These are phyloP conservation scores for Ascochyta viciae-villosae DNA, from an alignment of 2,329 filamentous ascomycete genomes.

Conservation along the genomic window DNA sequence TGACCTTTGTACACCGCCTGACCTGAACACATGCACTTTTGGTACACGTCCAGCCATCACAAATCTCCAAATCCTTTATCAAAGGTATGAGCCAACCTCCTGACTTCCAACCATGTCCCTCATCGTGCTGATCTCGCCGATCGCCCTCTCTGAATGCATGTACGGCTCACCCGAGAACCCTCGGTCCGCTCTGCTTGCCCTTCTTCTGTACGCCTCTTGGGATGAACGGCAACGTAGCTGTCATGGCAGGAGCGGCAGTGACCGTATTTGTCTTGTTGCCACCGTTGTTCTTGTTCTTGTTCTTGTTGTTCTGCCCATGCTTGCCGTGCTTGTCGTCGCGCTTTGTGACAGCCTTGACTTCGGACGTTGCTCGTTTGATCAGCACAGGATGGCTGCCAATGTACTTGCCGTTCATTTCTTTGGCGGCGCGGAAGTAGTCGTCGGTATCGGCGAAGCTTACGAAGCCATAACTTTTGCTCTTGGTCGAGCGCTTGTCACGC, in stretches of 20 bases:
- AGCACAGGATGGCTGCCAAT: slow-evolving; percentile 95
- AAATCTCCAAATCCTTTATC: not conserved
- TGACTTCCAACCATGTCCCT: not conserved
- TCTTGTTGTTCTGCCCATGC: slow-evolving; percentile 47
- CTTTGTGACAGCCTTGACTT: slow-evolving; percentile 79
- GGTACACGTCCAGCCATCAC: not conserved
- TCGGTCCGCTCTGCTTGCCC: slow-evolving; percentile 37
- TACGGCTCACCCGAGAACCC: slow-evolving; percentile 36
- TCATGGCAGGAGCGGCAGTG: slow-evolving; percentile 17
- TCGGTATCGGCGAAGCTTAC: slow-evolving; percentile 95
- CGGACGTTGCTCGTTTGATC: slow-evolving; percentile 86
- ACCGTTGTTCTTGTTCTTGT: slow-evolving; percentile 53
- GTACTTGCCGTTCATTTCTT: slow-evolving; percentile 99
- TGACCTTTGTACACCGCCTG: not conserved
- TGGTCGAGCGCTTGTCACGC: slow-evolving; percentile 93
- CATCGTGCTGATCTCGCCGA: not conserved
- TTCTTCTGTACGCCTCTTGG: slow-evolving; percentile 43
- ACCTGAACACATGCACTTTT: not conserved
- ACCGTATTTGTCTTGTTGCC: slow-evolving; percentile 22
- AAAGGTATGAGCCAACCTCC: not conserved
- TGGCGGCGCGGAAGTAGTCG: slow-evolving; percentile 93
- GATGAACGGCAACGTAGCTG: slow-evolving; percentile 32
- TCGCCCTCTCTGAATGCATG: not conserved
- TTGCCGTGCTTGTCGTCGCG: slow-evolving; percentile 50
- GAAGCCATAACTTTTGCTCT: slow-evolving; percentile 96